These are phyloP conservation scores for Conringia planisiliqua DNA, from an alignment of 345 rosid genomes.

Conservation along the genomic window DNA sequence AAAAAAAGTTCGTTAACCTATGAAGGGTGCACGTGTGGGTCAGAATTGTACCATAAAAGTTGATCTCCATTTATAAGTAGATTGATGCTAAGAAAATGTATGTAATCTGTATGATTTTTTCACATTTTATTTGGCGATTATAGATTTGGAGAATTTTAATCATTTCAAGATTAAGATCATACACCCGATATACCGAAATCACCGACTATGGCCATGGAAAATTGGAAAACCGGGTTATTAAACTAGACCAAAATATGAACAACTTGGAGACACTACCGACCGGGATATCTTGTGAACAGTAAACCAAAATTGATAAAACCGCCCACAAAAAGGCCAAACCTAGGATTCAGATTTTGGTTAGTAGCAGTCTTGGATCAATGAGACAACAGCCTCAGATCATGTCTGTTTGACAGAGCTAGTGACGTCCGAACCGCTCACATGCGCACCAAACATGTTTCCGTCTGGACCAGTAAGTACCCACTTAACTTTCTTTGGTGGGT, in stretches of 20 bases:
- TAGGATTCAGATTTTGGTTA: slow-evolving; percentile 9
- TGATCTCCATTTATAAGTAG: background rate
- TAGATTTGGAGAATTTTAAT: background rate
- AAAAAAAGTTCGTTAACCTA: too few species aligned
- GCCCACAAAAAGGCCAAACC: background rate
- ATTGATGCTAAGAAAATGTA: background rate
- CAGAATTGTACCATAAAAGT: background rate
- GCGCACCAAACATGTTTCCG: slow-evolving; percentile 41
- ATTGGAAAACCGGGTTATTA: slow-evolving; percentile 2
- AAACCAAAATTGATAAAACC: background rate
- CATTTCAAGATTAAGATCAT: background rate
- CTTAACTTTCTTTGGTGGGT: slow-evolving; percentile 43
- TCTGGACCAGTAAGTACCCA: slow-evolving; percentile 56
- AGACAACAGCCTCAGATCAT: slow-evolving; percentile 50
- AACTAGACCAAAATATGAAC: background rate
- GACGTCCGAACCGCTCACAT: slow-evolving; percentile 38
- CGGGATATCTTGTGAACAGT: background rate
- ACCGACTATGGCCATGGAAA: background rate
- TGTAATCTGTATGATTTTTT: too few species aligned
- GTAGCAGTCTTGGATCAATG: slow-evolving; percentile 27
- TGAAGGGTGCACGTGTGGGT: background rate
- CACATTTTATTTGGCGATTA: background rate
- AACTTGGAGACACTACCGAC: slow-evolving; percentile 11
- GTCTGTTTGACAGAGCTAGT: slow-evolving; percentile 39
- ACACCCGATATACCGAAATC: too few species aligned